Percentiles rank a stretch among this genome's conserved stretches.
Evolutionary conservation across 768 basidiomycete species (phyloP).

Genomic region (Tricholoma bakamatsutake): DNA sequence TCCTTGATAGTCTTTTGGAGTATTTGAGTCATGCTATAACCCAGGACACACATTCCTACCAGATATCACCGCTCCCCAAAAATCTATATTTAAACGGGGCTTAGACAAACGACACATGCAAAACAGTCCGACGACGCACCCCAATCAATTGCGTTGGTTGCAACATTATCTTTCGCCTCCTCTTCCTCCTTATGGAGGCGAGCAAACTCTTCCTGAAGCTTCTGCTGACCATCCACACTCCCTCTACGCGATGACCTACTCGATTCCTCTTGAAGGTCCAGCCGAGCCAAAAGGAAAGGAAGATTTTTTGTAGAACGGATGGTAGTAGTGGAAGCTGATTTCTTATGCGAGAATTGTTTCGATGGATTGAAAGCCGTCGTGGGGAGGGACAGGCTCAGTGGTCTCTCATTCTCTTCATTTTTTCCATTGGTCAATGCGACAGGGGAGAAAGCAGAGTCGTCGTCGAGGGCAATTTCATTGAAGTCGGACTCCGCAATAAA

Average conservation of each 20-base stretch:
- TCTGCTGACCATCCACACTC: slow-evolving; percentile 61
- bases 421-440: slow-evolving; percentile 26
- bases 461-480: slow-evolving; percentile 57
- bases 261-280: slow-evolving; percentile 45
- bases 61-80: slow-evolving; percentile 93
- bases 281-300: slow-evolving; percentile 49
- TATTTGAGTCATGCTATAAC: slow-evolving; percentile 2
- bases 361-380: slow-evolving; percentile 16
- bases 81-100: slow-evolving; percentile 45
- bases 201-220: slow-evolving; percentile 72
- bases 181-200: slow-evolving; percentile 55
- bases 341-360: slow-evolving; percentile 44
- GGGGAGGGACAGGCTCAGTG: slow-evolving; percentile 2
- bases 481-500: slow-evolving; percentile 54
- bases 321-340: slow-evolving; percentile 55
- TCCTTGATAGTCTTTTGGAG: slow-evolving; percentile 67
- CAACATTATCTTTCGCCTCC: slow-evolving; percentile 35
- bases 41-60: slow-evolving; percentile 35
- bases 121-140: slow-evolving; percentile 36
- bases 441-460: slow-evolving; percentile 34
- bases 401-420: slow-evolving; percentile 6
- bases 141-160: slow-evolving; percentile 61
- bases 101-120: not conserved
- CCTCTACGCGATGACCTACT: slow-evolving; percentile 31
- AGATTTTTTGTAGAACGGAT: slow-evolving; percentile 45